Percentiles rank a stretch among this genome's conserved stretches.
Conservation (phyloP, 345 rosid genomes). For the Syzygium oleosum region DNA sequence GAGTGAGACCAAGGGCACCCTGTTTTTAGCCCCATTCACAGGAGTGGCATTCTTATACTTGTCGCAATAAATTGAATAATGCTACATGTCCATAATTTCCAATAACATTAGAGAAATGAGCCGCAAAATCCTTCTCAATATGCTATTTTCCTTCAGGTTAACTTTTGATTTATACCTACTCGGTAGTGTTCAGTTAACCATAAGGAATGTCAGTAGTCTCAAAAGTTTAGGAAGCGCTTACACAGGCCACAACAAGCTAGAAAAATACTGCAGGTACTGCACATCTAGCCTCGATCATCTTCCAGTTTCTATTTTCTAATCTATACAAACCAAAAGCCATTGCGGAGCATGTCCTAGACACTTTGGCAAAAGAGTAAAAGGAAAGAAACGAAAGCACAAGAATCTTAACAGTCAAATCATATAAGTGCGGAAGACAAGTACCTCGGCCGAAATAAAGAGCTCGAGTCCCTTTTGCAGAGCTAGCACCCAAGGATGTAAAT, state of each 20-base stretch:
- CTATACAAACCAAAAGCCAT: not conserved
- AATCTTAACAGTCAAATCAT: not conserved
- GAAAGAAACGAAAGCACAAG: not conserved
- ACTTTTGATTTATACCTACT: not conserved
- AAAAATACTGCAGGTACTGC: not conserved
- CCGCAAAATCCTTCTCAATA: not conserved
- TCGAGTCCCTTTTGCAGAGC: slow-evolving; percentile 73
- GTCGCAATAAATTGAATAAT: not conserved
- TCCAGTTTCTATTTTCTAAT: not conserved
- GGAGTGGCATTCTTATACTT: not conserved
- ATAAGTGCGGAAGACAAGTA: slow-evolving; percentile 7
- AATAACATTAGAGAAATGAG: not conserved
- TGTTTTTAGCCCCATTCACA: not conserved
- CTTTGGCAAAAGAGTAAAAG: not conserved
- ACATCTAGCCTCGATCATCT: not conserved
- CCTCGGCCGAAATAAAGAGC: slow-evolving; percentile 46
- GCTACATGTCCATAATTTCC: not conserved
- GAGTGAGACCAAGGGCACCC: not conserved
- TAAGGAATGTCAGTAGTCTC: not conserved
- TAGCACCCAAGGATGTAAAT: slow-evolving; percentile 79
- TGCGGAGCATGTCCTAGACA: not conserved
- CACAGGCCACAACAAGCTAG: not conserved
- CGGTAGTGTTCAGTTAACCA: not conserved
- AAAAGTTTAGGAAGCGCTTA: not conserved
- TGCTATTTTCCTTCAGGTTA: not conserved